Conservation (phyloP, 192 early-diverging fungal species). For the Backusella macrospora region DNA sequence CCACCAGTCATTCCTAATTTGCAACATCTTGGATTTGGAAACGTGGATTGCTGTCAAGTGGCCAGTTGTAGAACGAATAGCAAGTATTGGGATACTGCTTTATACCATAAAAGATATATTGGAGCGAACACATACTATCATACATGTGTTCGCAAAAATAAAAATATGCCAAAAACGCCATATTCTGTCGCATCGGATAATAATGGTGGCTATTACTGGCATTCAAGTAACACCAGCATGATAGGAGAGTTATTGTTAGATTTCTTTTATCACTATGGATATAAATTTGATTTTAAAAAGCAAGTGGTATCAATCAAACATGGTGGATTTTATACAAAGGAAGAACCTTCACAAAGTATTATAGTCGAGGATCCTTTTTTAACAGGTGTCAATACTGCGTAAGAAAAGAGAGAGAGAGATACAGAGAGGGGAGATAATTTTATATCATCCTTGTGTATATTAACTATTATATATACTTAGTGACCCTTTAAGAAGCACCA, state of each 20-base stretch:
- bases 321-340: background rate
- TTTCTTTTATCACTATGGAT: constrained; percentile 19
- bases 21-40: background rate
- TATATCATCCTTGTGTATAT: too few relatives aligned
- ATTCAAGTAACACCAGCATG: background rate
- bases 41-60: background rate
- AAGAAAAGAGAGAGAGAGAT: background rate
- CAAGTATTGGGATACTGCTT: background rate
- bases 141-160: background rate
- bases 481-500: background rate
- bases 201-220: background rate
- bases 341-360: background rate
- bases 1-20: constrained; percentile 20
- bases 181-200: background rate
- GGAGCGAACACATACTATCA: background rate
- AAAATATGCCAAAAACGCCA: background rate
- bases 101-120: background rate
- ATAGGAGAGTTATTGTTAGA: background rate
- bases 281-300: background rate
- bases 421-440: background rate
- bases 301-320: background rate
- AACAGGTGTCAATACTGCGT: background rate
- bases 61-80: background rate
- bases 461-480: background rate
- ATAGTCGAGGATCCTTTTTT: constrained; percentile 18